Evolutionary conservation across 2,329 filamentous ascomycete genomes (phyloP), one percentile per base, ranked within the genome.

Genomic region (Fusarium caatingaense): DNA sequence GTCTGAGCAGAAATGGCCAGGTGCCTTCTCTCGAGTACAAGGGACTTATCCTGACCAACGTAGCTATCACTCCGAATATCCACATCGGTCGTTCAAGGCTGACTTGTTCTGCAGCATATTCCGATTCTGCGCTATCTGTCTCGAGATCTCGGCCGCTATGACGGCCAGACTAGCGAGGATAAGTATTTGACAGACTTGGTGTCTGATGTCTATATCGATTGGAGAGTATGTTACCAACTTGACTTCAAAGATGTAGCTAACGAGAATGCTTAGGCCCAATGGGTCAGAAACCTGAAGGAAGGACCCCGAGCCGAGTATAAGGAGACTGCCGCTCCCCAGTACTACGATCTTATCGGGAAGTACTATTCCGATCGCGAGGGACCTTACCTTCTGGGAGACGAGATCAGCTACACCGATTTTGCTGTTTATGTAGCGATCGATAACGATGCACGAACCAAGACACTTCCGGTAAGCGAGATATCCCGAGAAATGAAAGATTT

Each of bases 341-440:
- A 79, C 63, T 77, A 81, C 32, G 64, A 74, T 0, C 41, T 78
- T 2, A 27, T 80, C 2, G 74, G 57, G 0, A 60, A 76, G 30
- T 79, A 78, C 37, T 81, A 81, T 30, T 54, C 72, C 0, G 70
- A 79, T 2, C 56, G 50, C 0, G 57, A 58, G 0, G 80, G 80
- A 0, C 80, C 80, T 2, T 82, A 77, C 50, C 76, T 82, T 5
- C 66, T 82, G 0, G 80, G 80, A 2, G 69, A 80, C 8, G 74
- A 66, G 27, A 58, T 81, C 51, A 79, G 77, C 7, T 82, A 82
- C 40, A 76, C 72, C 16, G 80, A 82, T 42, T 82, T 82, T 61
- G 79, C 78, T 0, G 68, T 82, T 4, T 82, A 78, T 58, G 78
- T 80, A 51, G 79, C 79, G 4, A 76, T 82, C 28, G 79, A 82